phyloP scores from a whole-genome alignment of 306 rosid species.

The Ammopiptanthus mongolicus region DNA sequence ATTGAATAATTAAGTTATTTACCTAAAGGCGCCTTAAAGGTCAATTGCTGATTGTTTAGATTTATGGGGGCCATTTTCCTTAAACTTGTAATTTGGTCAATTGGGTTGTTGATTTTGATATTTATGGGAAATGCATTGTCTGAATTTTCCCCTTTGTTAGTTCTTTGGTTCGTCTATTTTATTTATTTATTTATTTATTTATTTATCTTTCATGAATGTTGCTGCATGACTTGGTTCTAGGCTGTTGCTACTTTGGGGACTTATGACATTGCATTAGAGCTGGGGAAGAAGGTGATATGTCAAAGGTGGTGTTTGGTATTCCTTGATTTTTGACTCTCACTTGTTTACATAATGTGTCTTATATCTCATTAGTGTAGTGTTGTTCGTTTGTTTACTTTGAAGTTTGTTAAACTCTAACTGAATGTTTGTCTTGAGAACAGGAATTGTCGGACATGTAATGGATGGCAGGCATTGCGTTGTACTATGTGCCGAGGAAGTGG shows the following conservation, averaged over 20 bases:
- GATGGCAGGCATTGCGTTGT: constrained; percentile 93
- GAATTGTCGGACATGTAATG: constrained; percentile 77
- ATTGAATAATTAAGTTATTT: too few relatives aligned
- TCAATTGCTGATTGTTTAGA: background rate
- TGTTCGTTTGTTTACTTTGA: constrained; percentile 15
- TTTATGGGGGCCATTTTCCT: background rate
- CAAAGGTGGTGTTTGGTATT: constrained; percentile 58
- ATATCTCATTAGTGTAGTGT: background rate
- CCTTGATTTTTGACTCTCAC: constrained; percentile 16
- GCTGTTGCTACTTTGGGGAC: constrained; percentile 91
- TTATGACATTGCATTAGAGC: constrained; percentile 84
- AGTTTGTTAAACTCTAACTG: constrained; percentile 23
- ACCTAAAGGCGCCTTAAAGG: too few relatives aligned
- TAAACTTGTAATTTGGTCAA: background rate
- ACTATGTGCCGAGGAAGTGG: constrained; percentile 90
- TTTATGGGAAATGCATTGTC: constrained; percentile 3
- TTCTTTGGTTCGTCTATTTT: background rate
- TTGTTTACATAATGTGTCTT: background rate
- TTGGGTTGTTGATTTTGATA: constrained; percentile 12
- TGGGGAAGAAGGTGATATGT: constrained; percentile 90
- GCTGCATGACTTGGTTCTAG: constrained; percentile 39
- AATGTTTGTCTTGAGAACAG: constrained; percentile 40
- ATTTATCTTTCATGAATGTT: background rate
- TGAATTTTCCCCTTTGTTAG: background rate
- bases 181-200: background rate